Evolutionary conservation across 2,329 filamentous ascomycete species (phyloP).

Genomic region (Pyrenophora teres): DNA sequence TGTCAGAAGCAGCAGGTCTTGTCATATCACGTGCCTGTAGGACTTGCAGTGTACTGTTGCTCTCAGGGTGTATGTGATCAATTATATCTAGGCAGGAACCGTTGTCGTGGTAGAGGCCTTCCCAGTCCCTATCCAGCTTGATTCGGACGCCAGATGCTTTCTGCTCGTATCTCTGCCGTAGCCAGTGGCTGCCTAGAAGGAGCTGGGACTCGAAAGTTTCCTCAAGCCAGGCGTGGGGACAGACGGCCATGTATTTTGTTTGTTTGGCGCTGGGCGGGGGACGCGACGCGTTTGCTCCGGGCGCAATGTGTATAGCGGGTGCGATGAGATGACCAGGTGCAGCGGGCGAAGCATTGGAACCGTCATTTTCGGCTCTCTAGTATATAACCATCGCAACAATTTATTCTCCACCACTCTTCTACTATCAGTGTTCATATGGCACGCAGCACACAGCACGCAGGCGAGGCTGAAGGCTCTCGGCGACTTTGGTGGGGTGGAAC

Average conservation of each 20-base stretch:
- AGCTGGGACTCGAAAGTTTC: constrained; percentile 27
- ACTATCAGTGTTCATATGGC: too few species aligned
- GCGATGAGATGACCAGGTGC: neutral
- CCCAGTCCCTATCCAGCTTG: constrained; percentile 20
- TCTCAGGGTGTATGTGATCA: constrained; percentile 13
- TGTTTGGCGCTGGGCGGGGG: constrained; percentile 1
- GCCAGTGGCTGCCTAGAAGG: constrained; percentile 29
- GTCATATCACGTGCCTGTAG: constrained; percentile 24
- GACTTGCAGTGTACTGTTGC: constrained; percentile 26
- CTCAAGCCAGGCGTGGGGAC: constrained; percentile 30
- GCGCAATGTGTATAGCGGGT: neutral
- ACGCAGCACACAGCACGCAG: too few species aligned
- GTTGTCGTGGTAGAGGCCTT: constrained; percentile 41
- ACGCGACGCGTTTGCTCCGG: constrained; percentile 19
- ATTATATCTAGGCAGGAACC: constrained; percentile 41
- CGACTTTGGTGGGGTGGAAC: neutral
- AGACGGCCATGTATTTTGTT: constrained; percentile 18
- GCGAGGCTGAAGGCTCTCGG: neutral
- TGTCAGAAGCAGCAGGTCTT: neutral
- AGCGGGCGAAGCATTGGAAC: neutral
- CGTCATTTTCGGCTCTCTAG: neutral
- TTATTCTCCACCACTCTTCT: too few species aligned
- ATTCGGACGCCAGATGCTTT: constrained; percentile 10
- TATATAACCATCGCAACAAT: too few species aligned
- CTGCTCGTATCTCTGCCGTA: constrained; percentile 17